These are phyloP conservation scores for Sonneratia caseolaris DNA, from an alignment of 345 rosid species.

Conservation along the genomic window DNA sequence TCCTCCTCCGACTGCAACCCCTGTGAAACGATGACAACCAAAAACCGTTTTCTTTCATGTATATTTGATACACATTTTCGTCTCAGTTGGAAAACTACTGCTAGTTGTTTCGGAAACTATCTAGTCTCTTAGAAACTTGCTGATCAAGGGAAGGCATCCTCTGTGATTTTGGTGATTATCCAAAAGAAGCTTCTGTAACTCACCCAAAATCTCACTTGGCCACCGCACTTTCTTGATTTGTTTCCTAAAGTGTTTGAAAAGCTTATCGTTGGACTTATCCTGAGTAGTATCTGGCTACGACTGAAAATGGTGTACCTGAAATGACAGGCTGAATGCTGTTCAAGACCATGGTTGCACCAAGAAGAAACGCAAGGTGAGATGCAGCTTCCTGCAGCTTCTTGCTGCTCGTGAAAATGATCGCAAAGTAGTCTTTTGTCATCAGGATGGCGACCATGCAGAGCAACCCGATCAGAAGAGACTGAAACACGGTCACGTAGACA, in stretches of 20 bases:
- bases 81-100: too few species aligned
- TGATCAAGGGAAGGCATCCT: background rate
- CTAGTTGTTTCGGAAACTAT: too few species aligned
- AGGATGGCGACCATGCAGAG: conserved; percentile 46
- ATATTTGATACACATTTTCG: background rate
- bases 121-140: background rate
- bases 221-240: background rate
- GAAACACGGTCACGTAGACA: conserved; percentile 37
- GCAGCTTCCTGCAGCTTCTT: conserved; percentile 36
- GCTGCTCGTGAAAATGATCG: conserved; percentile 56
- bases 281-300: too few species aligned
- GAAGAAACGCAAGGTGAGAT: conserved; percentile 52
- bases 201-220: background rate
- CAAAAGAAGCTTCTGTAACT: background rate
- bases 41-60: background rate
- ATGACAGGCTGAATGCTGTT: conserved; percentile 83
- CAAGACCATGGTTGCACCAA: conserved; percentile 69
- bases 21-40: conserved; percentile 17
- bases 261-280: background rate
- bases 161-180: background rate
- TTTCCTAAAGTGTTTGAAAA: background rate
- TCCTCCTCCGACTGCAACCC: conserved; percentile 83
- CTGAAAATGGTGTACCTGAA: conserved; percentile 30
- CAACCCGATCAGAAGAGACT: conserved; percentile 57
- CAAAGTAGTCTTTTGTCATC: conserved; percentile 42